These are phyloP conservation scores for Cordyceps sp. DNA, from an alignment of 2,329 filamentous ascomycete species.

Conservation along the genomic window DNA sequence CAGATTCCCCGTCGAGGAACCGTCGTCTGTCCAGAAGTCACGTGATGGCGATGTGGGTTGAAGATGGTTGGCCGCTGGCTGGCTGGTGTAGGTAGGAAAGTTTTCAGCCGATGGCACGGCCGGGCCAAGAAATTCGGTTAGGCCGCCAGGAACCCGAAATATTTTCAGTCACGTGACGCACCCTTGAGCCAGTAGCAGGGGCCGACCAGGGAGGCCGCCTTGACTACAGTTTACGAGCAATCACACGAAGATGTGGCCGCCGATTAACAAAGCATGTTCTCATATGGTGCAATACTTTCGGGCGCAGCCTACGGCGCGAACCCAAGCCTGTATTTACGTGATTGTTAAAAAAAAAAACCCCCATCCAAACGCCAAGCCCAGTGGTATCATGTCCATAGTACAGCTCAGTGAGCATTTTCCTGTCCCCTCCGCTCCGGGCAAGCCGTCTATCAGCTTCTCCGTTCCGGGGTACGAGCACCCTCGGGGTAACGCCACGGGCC, in stretches of 20 bases:
- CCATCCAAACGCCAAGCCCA: conserved; percentile 12
- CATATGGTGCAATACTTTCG: background rate
- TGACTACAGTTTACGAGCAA: background rate
- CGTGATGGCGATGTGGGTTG: conserved; percentile 11
- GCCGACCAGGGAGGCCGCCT: background rate
- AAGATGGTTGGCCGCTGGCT: background rate
- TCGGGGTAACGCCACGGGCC: background rate
- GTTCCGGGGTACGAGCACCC: too few species aligned
- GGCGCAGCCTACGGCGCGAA: background rate
- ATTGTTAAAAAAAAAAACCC: background rate
- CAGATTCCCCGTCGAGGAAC: background rate
- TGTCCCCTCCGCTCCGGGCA: too few species aligned
- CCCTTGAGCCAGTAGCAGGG: background rate
- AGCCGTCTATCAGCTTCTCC: too few species aligned
- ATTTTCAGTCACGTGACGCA: background rate
- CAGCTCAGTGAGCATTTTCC: conserved; percentile 4
- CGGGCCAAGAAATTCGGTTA: too few species aligned
- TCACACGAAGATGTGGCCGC: conserved; percentile 1
- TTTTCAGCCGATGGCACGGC: too few species aligned
- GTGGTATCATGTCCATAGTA: conserved; percentile 19
- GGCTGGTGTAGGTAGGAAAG: too few species aligned
- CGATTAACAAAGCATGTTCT: background rate
- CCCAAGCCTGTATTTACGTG: background rate
- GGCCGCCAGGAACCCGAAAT: too few species aligned
- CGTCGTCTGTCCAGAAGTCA: conserved; percentile 11